Percentiles rank a stretch among this genome's conserved stretches.
phyloP scores from a whole-genome alignment of 805 yeast species.

The Myxozyma neglecta region DNA sequence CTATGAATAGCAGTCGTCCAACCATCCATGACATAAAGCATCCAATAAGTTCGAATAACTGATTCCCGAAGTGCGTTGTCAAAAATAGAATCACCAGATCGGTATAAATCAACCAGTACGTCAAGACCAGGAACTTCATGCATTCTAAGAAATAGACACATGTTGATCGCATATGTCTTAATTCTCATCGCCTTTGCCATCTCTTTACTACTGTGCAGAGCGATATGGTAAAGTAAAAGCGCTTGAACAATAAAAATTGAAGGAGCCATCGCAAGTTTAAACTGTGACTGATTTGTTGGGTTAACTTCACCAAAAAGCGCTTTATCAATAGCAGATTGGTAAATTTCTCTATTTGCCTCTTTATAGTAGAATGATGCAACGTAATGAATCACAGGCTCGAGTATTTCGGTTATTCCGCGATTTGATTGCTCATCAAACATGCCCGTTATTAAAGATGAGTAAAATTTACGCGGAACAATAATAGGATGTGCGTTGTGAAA shows the following conservation, averaged over 20 bases:
- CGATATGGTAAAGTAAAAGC: conserved; percentile 12
- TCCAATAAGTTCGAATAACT: conserved; percentile 22
- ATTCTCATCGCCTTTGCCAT: conserved; percentile 7
- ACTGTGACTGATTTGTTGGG: neutral
- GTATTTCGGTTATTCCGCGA: neutral
- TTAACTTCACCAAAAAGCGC: neutral
- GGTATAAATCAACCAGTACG: neutral
- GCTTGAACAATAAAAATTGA: conserved; percentile 24
- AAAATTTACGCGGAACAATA: conserved; percentile 15
- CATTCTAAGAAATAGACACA: conserved; percentile 18
- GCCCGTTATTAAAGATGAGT: conserved; percentile 2
- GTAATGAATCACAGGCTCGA: conserved; percentile 15
- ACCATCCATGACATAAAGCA: conserved; percentile 16
- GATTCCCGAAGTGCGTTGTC: conserved; percentile 9
- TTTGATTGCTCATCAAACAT: conserved; percentile 5
- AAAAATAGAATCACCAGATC: neutral
- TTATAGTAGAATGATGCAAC: conserved; percentile 13
- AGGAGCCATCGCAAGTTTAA: neutral
- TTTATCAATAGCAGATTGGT: conserved; percentile 10
- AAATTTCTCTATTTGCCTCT: conserved; percentile 9
- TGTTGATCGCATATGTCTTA: conserved; percentile 8
- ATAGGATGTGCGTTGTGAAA: conserved; percentile 23
- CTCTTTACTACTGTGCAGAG: conserved; percentile 17
- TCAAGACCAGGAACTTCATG: neutral
- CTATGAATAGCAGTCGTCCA: conserved; percentile 11